Base-by-base conservation (phyloP, 768 basidiomycete genomes). In the Kwoniella botswanensis region DNA sequence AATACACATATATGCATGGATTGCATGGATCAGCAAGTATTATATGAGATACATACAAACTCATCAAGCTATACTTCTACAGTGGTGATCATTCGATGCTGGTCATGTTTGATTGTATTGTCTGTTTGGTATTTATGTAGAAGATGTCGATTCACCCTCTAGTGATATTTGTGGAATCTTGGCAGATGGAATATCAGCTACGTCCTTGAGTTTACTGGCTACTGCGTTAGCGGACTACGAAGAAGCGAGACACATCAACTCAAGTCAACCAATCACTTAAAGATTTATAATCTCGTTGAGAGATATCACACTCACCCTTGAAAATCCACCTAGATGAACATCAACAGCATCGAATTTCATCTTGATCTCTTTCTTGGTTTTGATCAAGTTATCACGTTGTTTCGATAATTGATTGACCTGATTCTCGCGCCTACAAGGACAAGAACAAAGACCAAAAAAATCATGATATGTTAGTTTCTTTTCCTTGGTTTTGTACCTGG, bases 331-430 rank as follows among this genome's bases (percentile, higher is more conserved):
- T 35, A 81, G 41, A 54, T 76, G 75, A 2, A 73, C 70, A 29
- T 79, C 78, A 10, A 74, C 76, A 41, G 69, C 71, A 60, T 79
- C 77, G 57, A 77, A 79, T 41, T 73, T 76, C 54, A 67, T 58
- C 66, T 79, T 81, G 70, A 81, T 78, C 43, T 81, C 80, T 64
- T 76, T 77, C 59, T 79, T 79, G 0, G 76, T 54, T 60, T 69
- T 68, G 52, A 78, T 72, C 0, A 79, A 35, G 3, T 59, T 61
- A 50, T 81, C 80, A 15, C 77, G 63, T 24, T 81, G 76, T 68
- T 75, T 77, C 0, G 78, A 76, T 26, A 81, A 55, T 41, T 63
- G 44, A 18, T 70, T 75, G 3, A 81, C 42, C 15, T 68, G 63
- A n/a, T 17, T 70, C 56, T 81, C 80, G 6, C 74, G 78, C 53